Evolutionary conservation across 768 basidiomycete species (phyloP).

Genomic region (Psilocybe azurescens): DNA sequence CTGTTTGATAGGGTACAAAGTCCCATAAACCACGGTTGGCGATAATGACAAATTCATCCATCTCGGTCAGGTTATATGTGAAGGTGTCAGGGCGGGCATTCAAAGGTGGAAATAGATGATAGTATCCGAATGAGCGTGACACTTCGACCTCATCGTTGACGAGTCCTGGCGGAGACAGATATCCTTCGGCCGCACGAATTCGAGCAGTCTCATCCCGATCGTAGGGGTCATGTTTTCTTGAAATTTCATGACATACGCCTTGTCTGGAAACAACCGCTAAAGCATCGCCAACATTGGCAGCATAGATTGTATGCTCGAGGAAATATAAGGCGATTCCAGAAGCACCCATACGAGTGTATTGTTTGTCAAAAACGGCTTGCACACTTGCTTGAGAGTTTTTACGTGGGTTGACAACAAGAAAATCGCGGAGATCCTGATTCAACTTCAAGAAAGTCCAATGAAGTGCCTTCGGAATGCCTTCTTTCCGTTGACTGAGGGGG

Average conservation of each 20-base stretch:
- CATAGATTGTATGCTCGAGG: constrained; percentile 76
- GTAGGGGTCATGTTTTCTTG: constrained; percentile 88
- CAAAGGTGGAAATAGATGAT: constrained; percentile 86
- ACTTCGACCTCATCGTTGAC: constrained; percentile 93
- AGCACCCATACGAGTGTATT: constrained; percentile 73
- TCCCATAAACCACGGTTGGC: constrained; percentile 95
- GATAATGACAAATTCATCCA: constrained; percentile 96
- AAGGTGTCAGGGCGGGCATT: constrained; percentile 87
- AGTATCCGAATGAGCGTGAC: constrained; percentile 95
- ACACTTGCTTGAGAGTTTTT: constrained; percentile 77
- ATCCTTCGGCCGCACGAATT: constrained; percentile 93
- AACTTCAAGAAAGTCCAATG: constrained; percentile 87
- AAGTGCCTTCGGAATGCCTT: constrained; percentile 76
- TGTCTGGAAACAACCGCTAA: constrained; percentile 85
- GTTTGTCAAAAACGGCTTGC: constrained; percentile 45
- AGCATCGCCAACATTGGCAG: constrained; percentile 89
- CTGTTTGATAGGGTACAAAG: constrained; percentile 91
- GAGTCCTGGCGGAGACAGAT: constrained; percentile 88
- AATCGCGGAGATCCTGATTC: constrained; percentile 81
- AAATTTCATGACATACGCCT: constrained; percentile 75
- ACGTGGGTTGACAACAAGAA: constrained; percentile 57
- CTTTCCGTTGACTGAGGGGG: constrained; percentile 17
- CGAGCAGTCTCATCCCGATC: constrained; percentile 82
- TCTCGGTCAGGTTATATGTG: constrained; percentile 70
- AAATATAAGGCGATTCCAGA: constrained; percentile 90